phyloP scores from a whole-genome alignment of 2,329 filamentous ascomycete species.

The Hypoxylon sp. region DNA sequence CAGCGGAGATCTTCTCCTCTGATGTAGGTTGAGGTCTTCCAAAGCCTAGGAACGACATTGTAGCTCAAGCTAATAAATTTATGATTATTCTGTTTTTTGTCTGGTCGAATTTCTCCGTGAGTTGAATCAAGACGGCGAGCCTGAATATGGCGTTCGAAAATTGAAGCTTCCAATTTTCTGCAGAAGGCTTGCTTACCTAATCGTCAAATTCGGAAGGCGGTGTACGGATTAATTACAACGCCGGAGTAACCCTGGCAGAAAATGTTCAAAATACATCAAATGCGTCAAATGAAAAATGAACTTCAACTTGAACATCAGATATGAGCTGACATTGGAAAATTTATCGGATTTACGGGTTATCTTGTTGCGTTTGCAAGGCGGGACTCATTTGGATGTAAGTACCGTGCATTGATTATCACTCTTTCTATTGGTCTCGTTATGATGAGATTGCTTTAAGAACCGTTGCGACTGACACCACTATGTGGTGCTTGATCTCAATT shows the following conservation, averaged over 20 bases:
- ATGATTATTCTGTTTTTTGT: slow-evolving; percentile 6
- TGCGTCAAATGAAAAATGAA: background rate
- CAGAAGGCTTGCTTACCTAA: slow-evolving; percentile 4
- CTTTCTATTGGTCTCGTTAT: slow-evolving; percentile 48
- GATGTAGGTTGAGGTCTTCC: slow-evolving; percentile 87
- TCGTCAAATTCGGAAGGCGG: slow-evolving; percentile 48
- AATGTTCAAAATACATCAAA: slow-evolving; percentile 15
- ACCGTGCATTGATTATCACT: background rate
- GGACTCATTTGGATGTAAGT: slow-evolving; percentile 26
- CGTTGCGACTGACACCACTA: slow-evolving; percentile 70
- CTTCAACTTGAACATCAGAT: slow-evolving; percentile 1
- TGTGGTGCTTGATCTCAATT: slow-evolving; percentile 68
- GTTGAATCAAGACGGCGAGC: slow-evolving; percentile 19
- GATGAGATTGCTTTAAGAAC: slow-evolving; percentile 71
- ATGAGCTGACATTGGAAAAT: background rate
- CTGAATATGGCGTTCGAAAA: slow-evolving; percentile 16
- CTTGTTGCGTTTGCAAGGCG: slow-evolving; percentile 6
- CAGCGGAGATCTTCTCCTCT: slow-evolving; percentile 96
- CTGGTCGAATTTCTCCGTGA: slow-evolving; percentile 18
- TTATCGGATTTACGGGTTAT: background rate
- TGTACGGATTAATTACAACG: slow-evolving; percentile 44
- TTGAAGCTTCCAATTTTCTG: slow-evolving; percentile 8
- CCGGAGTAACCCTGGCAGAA: slow-evolving; percentile 45
- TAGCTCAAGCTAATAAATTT: slow-evolving; percentile 47
- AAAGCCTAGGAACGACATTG: slow-evolving; percentile 82